phyloP scores from a whole-genome alignment of 1,139 yeast species.

The Pichia inconspicua region DNA sequence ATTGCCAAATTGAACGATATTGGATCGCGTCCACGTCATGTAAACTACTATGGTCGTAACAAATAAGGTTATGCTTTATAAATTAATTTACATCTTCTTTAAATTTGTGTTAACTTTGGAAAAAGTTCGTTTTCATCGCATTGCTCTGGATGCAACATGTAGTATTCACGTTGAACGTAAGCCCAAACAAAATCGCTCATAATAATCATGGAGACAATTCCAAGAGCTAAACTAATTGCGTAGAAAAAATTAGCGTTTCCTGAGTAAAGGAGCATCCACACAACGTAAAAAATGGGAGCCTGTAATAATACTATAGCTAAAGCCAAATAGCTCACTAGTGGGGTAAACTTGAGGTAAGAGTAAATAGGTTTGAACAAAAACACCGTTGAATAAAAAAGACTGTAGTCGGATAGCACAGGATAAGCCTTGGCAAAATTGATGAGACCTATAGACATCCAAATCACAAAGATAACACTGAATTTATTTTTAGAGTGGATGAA shows the following conservation, averaged over 20 bases:
- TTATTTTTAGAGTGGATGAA: conserved; percentile 36
- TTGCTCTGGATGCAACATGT: conserved; percentile 23
- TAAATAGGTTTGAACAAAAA: conserved; percentile 24
- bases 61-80: background rate
- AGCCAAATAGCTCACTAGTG: conserved; percentile 21
- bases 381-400: conserved; percentile 39
- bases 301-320: conserved; percentile 36
- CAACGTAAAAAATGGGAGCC: conserved; percentile 84
- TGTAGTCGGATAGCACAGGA: conserved; percentile 82
- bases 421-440: conserved; percentile 71
- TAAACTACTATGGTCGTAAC: conserved; percentile 8
- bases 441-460: conserved; percentile 58
- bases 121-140: background rate
- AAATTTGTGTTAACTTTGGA: background rate
- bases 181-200: conserved; percentile 82
- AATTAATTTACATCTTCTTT: background rate
- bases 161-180: conserved; percentile 63
- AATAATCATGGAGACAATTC: conserved; percentile 60
- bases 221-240: conserved; percentile 82
- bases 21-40: conserved; percentile 11
- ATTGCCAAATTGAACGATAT: conserved; percentile 5
- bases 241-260: conserved; percentile 92
- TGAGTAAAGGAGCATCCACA: conserved; percentile 91
- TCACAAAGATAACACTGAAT: conserved; percentile 41
- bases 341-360: conserved; percentile 22